These are phyloP conservation scores for Candida hispaniensis DNA, from an alignment of 805 yeast genomes.

Conservation along the genomic window DNA sequence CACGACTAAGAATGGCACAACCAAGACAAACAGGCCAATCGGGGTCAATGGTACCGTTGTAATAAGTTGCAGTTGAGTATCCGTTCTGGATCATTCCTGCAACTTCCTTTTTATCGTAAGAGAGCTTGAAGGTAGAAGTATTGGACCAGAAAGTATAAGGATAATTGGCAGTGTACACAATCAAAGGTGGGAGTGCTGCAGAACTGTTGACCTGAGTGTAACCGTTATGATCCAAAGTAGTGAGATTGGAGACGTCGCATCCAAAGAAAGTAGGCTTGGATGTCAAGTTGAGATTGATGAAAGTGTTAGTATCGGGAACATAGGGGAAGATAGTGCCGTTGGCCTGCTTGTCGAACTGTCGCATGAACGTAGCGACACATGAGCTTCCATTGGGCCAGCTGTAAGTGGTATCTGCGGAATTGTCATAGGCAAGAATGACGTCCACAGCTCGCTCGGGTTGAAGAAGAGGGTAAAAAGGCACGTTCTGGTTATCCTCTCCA, in stretches of 20 bases:
- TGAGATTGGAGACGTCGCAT: slow-evolving; percentile 56
- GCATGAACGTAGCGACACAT: slow-evolving; percentile 43
- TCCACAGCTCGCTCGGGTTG: slow-evolving; percentile 53
- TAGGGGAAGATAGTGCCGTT: slow-evolving; percentile 62
- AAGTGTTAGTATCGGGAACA: slow-evolving; percentile 60
- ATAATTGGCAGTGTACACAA: slow-evolving; percentile 67
- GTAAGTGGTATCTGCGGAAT: slow-evolving; percentile 28
- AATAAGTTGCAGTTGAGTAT: slow-evolving; percentile 53
- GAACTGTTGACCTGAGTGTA: slow-evolving; percentile 20
- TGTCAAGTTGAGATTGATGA: slow-evolving; percentile 49
- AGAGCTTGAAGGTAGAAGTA: slow-evolving; percentile 59
- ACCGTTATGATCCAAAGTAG: slow-evolving; percentile 36
- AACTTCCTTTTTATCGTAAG: slow-evolving; percentile 49
- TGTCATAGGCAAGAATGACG: slow-evolving; percentile 44
- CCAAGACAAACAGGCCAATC: slow-evolving; percentile 69
- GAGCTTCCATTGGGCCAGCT: slow-evolving; percentile 38
- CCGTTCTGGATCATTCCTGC: slow-evolving; percentile 60
- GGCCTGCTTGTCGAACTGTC: slow-evolving; percentile 47
- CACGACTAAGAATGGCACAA: slow-evolving; percentile 74
- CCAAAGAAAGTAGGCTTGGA: slow-evolving; percentile 74
- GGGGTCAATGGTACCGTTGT: slow-evolving; percentile 53
- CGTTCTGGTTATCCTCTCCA: slow-evolving; percentile 57
- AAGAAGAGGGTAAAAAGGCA: slow-evolving; percentile 54
- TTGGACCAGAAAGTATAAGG: slow-evolving; percentile 57
- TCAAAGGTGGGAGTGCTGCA: slow-evolving; percentile 48